Conservation (phyloP, 306 rosid species). For the Castanea mollissima region DNA sequence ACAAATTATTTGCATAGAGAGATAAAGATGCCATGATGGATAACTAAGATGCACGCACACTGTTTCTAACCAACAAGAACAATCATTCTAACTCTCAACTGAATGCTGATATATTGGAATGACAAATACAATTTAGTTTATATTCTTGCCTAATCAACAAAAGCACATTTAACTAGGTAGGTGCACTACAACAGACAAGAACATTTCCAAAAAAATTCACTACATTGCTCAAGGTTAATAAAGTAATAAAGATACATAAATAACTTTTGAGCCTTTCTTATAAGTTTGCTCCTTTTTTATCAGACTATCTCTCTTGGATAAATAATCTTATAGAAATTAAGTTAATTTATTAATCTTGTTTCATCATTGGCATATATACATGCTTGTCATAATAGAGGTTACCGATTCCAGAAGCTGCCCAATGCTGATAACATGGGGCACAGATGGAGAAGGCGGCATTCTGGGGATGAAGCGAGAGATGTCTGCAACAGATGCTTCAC, state of each 20-base stretch:
- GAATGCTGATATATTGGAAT: background rate
- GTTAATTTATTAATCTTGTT: background rate
- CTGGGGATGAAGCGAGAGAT: constrained; percentile 67
- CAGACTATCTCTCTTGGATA: background rate
- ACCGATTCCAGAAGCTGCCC: constrained; percentile 97
- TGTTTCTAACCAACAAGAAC: background rate
- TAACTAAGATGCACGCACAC: background rate
- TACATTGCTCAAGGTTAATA: too few relatives aligned
- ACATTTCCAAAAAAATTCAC: too few relatives aligned
- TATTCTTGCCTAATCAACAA: background rate
- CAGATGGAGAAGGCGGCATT: constrained; percentile 56
- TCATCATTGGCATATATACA: background rate
- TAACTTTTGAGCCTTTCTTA: too few relatives aligned
- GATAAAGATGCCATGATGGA: background rate
- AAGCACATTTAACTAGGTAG: background rate
- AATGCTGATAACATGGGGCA: constrained; percentile 70
- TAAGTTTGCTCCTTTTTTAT: too few relatives aligned
- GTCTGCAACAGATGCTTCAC: constrained; percentile 85
- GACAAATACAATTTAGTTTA: background rate
- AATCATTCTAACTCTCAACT: background rate
- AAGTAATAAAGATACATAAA: too few relatives aligned
- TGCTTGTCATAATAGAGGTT: constrained; percentile 11
- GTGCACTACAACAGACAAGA: background rate
- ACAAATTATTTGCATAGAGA: background rate
- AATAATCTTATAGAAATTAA: background rate